Evolutionary conservation across 257 asterid species (phyloP), one percentile per base, ranked within the genome.

Genomic region (Asclepias syriaca): DNA sequence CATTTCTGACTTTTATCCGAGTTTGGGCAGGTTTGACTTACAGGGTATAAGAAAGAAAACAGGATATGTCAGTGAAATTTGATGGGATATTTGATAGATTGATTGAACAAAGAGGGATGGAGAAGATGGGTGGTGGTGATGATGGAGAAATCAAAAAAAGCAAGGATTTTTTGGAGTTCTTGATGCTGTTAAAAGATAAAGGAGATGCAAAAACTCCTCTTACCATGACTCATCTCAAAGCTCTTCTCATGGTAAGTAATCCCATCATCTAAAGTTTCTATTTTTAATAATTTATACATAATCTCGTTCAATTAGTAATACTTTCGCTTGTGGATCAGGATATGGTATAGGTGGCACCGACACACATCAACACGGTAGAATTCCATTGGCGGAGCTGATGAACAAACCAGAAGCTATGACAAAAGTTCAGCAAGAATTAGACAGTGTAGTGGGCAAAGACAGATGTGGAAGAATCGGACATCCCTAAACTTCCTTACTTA

Each of bases 301-400:
- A n/a, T n/a, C n/a, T n/a, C n/a, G n/a, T n/a, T n/a, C n/a, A n/a
- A n/a, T n/a, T n/a, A n/a, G n/a, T n/a, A n/a, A n/a, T n/a, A n/a
- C 4, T 34, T 2, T 34, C 1, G 37, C 4, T 2, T 34, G 37
- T 34, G 37, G 37, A 34, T 34, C 76, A 89, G 94, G 94, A 88
- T 54, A 86, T 90, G 95, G 86, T 89, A 0, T 88, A 0, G 96
- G 89, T 5, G 96, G 97, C n/a, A 87, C 89, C 0, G 96, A 92
- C 57, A 87, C 96, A 85, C 95, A 27, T 81, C 97, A 9, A 83
- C 82, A 43, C 87, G 0, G 53, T 88, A 7, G 97, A 92, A 65
- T 92, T 57, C 39, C 96, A 49, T 39, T 92, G 75, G 87, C 96
- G 0, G 93, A 92, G 72, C 78, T 92, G 72, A 81, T 89, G 85